Base-by-base conservation (phyloP, 371 early-diverging fungal genomes). In the Racocetra persica region DNA sequence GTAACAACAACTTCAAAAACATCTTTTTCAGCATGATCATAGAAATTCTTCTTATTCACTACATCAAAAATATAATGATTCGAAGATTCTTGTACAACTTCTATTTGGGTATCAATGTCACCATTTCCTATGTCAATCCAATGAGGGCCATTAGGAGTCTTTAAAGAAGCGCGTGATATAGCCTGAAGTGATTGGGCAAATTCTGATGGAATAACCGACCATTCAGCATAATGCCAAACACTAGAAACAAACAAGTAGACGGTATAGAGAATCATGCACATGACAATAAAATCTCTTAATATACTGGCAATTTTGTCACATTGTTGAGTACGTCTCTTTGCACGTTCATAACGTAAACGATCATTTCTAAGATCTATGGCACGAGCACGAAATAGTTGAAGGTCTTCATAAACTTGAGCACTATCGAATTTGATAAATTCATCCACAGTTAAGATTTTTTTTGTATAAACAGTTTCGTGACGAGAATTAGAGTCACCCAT, bases 301-400 rank as follows among this genome's bases (percentile, higher is more conserved):
- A 24, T 66, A 20, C 14, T 32, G 32, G 22, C 78, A 16, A 52
- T 11, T 65, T 13, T 78, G 14, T 78, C 67, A 18, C 20, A 49
- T 16, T 36, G 7, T 22, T 54, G 65, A 26, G 45, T 18, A 36
- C 63, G 26, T 49, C 26, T 63, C 20, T 65, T 63, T 13, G 55
- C 78, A 22, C 32, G n/a, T 51, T 66, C 78, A 16, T 66, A 28
- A 49, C 18, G 11, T 22, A 20, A n/a, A n/a, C 77, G 78, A 18
- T 78, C 78, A 26, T 66, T 78, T 66, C 54, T 78, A 36, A 78
- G 51, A 52, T 66, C 67, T 49, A 78, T 51, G 2, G 78, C 49
- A 54, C 67, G 78, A 26, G 63, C 22, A 22, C 78, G 45, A n/a
- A 78, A 51, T 24, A 78, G 51, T 66, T 66, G 78, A 8, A 78